Percentiles rank a stretch among this genome's conserved stretches.
These are phyloP conservation scores for Clitocybe nebularis DNA, from an alignment of 1,284 basidiomycete species.

Conservation along the genomic window DNA sequence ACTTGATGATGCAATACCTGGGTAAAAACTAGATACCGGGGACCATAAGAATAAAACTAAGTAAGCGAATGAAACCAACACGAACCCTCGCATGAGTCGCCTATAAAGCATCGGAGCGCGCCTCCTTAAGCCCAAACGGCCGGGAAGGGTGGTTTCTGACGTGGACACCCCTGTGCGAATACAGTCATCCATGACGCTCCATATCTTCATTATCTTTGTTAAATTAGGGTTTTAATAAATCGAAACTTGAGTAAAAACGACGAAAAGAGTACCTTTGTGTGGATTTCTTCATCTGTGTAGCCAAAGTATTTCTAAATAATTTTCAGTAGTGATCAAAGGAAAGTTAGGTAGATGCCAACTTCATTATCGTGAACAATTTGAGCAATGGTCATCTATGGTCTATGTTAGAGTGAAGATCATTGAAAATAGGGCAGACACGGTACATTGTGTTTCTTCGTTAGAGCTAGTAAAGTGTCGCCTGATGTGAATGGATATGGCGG, in stretches of 20 bases:
- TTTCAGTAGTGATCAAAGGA: neutral
- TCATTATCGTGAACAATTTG: conserved; percentile 97
- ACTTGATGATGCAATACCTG: conserved; percentile 46
- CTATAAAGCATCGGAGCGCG: conserved; percentile 85
- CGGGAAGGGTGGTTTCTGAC: conserved; percentile 76
- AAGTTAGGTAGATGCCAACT: conserved; percentile 19
- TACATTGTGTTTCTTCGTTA: conserved; percentile 84
- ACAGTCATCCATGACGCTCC: conserved; percentile 92
- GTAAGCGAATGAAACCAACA: conserved; percentile 12
- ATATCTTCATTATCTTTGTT: conserved; percentile 69
- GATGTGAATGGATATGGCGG: conserved; percentile 86
- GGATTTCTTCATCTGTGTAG: conserved; percentile 72
- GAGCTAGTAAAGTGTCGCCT: conserved; percentile 70
- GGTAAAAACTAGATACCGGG: conserved; percentile 55
- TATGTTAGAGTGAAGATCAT: neutral
- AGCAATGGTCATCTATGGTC: conserved; percentile 78
- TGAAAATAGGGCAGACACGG: conserved; percentile 21
- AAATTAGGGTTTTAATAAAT: conserved; percentile 6
- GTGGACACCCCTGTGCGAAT: conserved; percentile 86
- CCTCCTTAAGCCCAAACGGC: conserved; percentile 74
- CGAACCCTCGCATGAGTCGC: conserved; percentile 82
- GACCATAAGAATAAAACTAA: conserved; percentile 6
- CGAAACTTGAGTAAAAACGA: conserved; percentile 7
- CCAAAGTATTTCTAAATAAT: conserved; percentile 57
- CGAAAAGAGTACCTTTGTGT: conserved; percentile 52